Conservation (phyloP, 1,139 yeast species). For the Kluyveromyces sp. region DNA sequence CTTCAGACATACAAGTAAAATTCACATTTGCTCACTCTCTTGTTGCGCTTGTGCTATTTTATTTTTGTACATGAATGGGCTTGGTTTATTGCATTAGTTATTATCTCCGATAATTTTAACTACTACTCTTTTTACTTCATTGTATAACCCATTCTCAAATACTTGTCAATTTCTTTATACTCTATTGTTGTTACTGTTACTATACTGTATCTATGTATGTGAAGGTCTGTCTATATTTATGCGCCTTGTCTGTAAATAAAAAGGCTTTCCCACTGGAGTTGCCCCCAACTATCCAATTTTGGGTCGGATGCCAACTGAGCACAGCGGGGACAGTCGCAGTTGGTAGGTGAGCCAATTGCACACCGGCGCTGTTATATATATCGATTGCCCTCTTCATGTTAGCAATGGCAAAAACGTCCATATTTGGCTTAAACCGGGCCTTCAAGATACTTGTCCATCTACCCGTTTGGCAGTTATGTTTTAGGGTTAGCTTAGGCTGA, state of each 20-base stretch:
- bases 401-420: slow-evolving; percentile 81
- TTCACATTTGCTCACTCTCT: background rate
- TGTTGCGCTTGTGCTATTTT: no score
- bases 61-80: background rate
- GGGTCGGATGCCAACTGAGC: slow-evolving; percentile 67
- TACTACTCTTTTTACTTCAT: no score
- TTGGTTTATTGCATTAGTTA: background rate
- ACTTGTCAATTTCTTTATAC: no score
- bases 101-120: background rate
- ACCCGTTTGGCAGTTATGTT: slow-evolving; percentile 92
- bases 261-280: slow-evolving; percentile 91
- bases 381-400: slow-evolving; percentile 88
- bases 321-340: slow-evolving; percentile 90
- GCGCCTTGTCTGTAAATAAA: slow-evolving; percentile 33
- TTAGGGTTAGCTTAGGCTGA: slow-evolving; percentile 51
- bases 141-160: no score
- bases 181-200: no score
- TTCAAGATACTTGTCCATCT: slow-evolving; percentile 92
- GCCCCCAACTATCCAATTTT: slow-evolving; percentile 90
- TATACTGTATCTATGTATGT: background rate
- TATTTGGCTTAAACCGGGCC: slow-evolving; percentile 72
- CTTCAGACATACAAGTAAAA: no score
- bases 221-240: background rate
- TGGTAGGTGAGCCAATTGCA: slow-evolving; percentile 65
- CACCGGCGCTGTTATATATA: slow-evolving; percentile 67